Evolutionary conservation across 108 stramenopile species (phyloP).

Genomic region (Cyclotella choctawhatcheeana): DNA sequence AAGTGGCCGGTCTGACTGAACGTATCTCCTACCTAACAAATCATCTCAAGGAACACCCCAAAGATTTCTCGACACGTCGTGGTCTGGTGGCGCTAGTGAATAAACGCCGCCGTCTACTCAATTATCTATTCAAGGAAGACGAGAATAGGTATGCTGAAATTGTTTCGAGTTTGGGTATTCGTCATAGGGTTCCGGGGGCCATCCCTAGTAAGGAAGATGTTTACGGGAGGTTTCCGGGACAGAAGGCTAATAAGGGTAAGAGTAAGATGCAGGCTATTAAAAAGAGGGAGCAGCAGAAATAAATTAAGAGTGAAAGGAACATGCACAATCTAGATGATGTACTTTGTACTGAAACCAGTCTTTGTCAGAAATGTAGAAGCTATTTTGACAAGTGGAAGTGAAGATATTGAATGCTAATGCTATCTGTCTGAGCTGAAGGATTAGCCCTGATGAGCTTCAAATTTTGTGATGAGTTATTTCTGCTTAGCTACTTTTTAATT

Average conservation of each 20-base stretch:
- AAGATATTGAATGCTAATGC: no score
- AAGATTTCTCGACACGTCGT: conserved; percentile 95
- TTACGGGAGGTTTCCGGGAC: conserved; percentile 76
- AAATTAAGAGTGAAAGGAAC: no score
- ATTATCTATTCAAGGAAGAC: conserved; percentile 84
- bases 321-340: no score
- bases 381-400: no score
- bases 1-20: conserved; percentile 96
- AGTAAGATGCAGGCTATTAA: conserved; percentile 63
- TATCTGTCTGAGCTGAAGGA: no score
- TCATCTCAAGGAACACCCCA: conserved; percentile 91
- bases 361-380: no score
- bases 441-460: no score
- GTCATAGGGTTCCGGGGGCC: conserved; percentile 84
- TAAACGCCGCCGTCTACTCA: conserved; percentile 94
- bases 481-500: no score
- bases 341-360: no score
- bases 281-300: no score
- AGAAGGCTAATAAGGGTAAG: conserved; percentile 81
- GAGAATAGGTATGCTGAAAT: conserved; percentile 68
- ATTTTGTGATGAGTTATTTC: no score
- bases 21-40: conserved; percentile 93
- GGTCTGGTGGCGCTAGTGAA: conserved; percentile 96
- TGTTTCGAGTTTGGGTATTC: conserved; percentile 73
- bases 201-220: conserved; percentile 65